Evolutionary conservation across 352 stramenopile species (phyloP).

Genomic region (Globisporangium solare): DNA sequence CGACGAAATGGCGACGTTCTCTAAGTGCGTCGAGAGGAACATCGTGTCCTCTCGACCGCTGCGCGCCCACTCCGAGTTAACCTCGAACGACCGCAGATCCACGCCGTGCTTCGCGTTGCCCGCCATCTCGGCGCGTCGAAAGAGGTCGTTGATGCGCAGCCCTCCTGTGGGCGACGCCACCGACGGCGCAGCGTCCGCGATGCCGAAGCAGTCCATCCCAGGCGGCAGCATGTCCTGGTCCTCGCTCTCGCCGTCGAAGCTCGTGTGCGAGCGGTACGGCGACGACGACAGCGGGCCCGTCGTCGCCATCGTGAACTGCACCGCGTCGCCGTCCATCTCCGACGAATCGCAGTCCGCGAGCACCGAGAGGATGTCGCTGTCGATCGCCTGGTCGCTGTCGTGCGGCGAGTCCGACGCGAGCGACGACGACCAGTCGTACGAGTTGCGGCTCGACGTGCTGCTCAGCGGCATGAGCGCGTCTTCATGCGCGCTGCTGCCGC

Average conservation of each 20-base stretch:
- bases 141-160: constrained; percentile 13
- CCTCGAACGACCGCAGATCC: constrained; percentile 19
- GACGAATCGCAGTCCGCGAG: constrained; percentile 46
- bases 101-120: constrained; percentile 4
- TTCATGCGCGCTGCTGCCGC: constrained; percentile 14
- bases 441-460: constrained; percentile 7
- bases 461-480: constrained; percentile 21
- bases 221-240: constrained; percentile 36
- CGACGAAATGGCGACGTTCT: constrained; percentile 53
- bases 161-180: constrained; percentile 5
- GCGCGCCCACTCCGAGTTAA: background rate
- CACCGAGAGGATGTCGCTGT: constrained; percentile 73
- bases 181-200: constrained; percentile 19
- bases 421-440: constrained; percentile 33
- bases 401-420: constrained; percentile 21
- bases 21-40: constrained; percentile 54
- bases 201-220: constrained; percentile 40
- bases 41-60: constrained; percentile 22
- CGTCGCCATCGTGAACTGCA: constrained; percentile 10
- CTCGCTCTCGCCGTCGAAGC: constrained; percentile 21
- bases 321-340: constrained; percentile 23
- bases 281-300: constrained; percentile 1
- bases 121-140: constrained; percentile 6
- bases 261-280: constrained; percentile 27
- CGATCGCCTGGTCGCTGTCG: constrained; percentile 64